phyloP scores from a whole-genome alignment of 768 basidiomycete species.

The Auriscalpium vulgare region DNA sequence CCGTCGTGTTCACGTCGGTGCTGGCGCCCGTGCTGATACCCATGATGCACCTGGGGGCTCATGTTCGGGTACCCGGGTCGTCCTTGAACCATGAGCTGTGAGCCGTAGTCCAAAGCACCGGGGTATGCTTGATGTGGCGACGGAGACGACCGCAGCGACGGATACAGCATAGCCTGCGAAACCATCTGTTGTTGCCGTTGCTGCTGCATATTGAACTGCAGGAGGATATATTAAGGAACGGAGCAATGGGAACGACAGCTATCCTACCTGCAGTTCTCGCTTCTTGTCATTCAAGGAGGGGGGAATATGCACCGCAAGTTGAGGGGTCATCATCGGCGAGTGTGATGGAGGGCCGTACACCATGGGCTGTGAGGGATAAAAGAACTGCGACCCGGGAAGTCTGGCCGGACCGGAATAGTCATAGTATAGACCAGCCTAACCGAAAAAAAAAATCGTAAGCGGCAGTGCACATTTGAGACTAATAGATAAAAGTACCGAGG shows the following conservation, averaged over 20 bases:
- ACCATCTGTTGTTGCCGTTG: conserved; percentile 37
- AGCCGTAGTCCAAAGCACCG: conserved; percentile 39
- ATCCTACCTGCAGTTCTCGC: conserved; percentile 43
- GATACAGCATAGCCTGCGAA: conserved; percentile 33
- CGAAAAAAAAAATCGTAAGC: conserved; percentile 32
- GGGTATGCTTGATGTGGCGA: conserved; percentile 39
- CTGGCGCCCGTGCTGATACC: conserved; percentile 30
- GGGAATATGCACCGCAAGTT: conserved; percentile 33
- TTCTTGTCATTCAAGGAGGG: conserved; percentile 46
- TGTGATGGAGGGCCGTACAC: conserved; percentile 46
- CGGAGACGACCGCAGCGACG: conserved; percentile 33
- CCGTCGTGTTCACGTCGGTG: conserved; percentile 36
- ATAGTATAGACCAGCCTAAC: conserved; percentile 50
- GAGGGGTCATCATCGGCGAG: conserved; percentile 47
- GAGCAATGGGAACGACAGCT: conserved; percentile 1
- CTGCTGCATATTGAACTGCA: conserved; percentile 38
- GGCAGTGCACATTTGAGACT: conserved; percentile 33
- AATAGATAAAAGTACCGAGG: conserved; percentile 32
- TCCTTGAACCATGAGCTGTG: conserved; percentile 37
- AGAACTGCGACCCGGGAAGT: conserved; percentile 49
- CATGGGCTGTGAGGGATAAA: conserved; percentile 50
- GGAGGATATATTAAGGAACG: conserved; percentile 4
- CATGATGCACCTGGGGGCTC: conserved; percentile 11
- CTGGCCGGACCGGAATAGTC: conserved; percentile 44
- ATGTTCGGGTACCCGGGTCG: conserved; percentile 35